phyloP scores from a whole-genome alignment of 768 basidiomycete genomes.

The Goffeauzyma gilvescens region DNA sequence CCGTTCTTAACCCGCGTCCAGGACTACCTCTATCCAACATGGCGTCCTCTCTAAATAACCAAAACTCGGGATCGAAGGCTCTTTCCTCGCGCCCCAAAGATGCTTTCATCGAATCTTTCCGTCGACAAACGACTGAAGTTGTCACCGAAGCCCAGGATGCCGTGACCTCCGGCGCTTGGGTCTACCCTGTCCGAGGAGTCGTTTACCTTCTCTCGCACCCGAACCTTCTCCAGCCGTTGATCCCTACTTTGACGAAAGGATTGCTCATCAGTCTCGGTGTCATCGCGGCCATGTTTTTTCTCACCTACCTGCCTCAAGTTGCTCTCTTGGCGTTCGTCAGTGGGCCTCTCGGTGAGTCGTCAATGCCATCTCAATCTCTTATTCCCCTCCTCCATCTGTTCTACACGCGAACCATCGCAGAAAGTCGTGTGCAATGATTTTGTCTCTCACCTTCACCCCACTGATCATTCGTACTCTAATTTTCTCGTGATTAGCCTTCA shows the following conservation, averaged over 20 bases:
- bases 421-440: too few species aligned
- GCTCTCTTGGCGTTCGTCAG: conserved; percentile 46
- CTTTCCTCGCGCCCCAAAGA: too few species aligned
- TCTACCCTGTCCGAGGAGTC: conserved; percentile 21
- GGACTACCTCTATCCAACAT: too few species aligned
- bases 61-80: too few species aligned
- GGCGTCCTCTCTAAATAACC: too few species aligned
- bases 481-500: conserved; percentile 32
- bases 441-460: not conserved
- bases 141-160: conserved; percentile 19
- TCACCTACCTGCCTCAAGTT: conserved; percentile 46
- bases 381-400: not conserved
- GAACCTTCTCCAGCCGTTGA: conserved; percentile 16
- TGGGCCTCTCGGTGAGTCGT: conserved; percentile 42
- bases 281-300: conserved; percentile 34
- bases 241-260: conserved; percentile 26
- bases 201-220: conserved; percentile 4
- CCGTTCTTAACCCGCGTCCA: too few species aligned
- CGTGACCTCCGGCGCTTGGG: conserved; percentile 25
- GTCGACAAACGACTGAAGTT: conserved; percentile 20
- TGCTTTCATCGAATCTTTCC: conserved; percentile 14
- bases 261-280: conserved; percentile 21
- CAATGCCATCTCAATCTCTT: not conserved
- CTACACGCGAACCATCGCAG: not conserved
- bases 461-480: not conserved